Evolutionary conservation across 768 basidiomycete genomes (phyloP).

Genomic region (Cyclocybe aegerita): DNA sequence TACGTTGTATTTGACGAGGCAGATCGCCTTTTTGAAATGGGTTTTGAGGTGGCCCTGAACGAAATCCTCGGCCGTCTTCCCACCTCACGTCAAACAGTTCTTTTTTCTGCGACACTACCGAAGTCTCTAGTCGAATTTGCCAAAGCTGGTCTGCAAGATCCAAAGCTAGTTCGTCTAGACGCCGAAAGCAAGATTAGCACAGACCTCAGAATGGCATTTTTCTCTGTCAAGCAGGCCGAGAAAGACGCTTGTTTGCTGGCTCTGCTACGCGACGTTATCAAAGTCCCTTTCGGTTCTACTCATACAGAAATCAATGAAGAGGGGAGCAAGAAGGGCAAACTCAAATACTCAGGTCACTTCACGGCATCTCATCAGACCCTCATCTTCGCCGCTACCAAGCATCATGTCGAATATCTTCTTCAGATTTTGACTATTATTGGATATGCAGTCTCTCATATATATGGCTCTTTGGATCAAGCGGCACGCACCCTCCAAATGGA

Average conservation of each 20-base stretch:
- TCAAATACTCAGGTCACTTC: slow-evolving; percentile 48
- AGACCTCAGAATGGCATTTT: slow-evolving; percentile 93
- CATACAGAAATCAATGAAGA: slow-evolving; percentile 25
- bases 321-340: slow-evolving; percentile 45
- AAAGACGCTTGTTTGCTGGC: slow-evolving; percentile 90
- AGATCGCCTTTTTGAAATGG: slow-evolving; percentile 98
- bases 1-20: slow-evolving; percentile 98
- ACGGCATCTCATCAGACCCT: slow-evolving; percentile 88
- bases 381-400: slow-evolving; percentile 95
- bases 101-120: slow-evolving; percentile 96
- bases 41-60: slow-evolving; percentile 88
- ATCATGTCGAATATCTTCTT: slow-evolving; percentile 94
- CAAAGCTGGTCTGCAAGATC: slow-evolving; percentile 93
- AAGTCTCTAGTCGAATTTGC: slow-evolving; percentile 97
- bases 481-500: slow-evolving; percentile 91
- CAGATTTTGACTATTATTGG: slow-evolving; percentile 76
- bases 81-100: slow-evolving; percentile 81
- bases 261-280: slow-evolving; percentile 85
- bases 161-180: slow-evolving; percentile 94
- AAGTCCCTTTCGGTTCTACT: slow-evolving; percentile 60
- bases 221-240: slow-evolving; percentile 87
- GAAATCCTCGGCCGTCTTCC: slow-evolving; percentile 93
- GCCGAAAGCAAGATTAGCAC: slow-evolving; percentile 94
- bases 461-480: slow-evolving; percentile 91
- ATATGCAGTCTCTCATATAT: slow-evolving; percentile 91